Evolutionary conservation across 179 eudicot species (phyloP).

Genomic region (Beta macrorhiza): DNA sequence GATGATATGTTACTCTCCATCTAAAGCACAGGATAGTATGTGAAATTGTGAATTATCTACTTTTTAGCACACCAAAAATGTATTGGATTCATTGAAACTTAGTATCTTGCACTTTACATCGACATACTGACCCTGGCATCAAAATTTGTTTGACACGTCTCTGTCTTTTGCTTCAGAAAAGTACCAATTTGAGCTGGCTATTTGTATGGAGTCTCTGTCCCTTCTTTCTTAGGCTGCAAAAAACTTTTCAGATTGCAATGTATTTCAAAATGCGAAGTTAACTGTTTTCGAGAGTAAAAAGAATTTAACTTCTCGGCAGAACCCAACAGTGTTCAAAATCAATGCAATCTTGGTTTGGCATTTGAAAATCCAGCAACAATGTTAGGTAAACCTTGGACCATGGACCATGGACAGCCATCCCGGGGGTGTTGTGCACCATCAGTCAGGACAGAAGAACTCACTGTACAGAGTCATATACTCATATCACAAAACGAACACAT

Average conservation of each 20-base stretch:
- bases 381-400: neutral
- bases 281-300: too few species aligned
- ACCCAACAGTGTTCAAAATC: neutral
- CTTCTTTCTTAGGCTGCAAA: neutral
- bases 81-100: neutral
- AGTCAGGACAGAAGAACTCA: neutral
- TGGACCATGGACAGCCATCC: neutral
- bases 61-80: neutral
- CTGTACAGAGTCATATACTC: neutral
- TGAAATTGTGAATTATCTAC: neutral
- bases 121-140: neutral
- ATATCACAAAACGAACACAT: slow-evolving; percentile 3
- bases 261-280: too few species aligned
- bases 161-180: neutral
- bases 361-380: neutral
- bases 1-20: neutral
- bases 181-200: neutral
- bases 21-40: neutral
- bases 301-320: too few species aligned
- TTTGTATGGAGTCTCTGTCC: neutral
- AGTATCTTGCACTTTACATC: neutral
- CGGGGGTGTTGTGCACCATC: neutral
- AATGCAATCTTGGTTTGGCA: neutral
- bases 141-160: neutral
- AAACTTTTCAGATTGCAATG: too few species aligned